phyloP scores from a whole-genome alignment of 1,284 basidiomycete species.

The Cryptococcus maquisensis region DNA sequence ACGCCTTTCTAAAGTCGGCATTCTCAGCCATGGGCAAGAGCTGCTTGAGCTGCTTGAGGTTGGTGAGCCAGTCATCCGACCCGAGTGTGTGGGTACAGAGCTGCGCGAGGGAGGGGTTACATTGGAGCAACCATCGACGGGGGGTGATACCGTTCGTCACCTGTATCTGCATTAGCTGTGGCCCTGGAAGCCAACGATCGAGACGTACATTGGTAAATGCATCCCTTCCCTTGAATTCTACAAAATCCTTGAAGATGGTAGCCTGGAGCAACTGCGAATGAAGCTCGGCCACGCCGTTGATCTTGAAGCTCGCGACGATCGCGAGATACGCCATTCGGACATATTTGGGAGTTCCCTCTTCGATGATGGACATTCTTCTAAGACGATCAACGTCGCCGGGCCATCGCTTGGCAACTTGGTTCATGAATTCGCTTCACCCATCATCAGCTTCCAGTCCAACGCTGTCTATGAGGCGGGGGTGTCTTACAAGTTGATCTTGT shows the following conservation, averaged over 20 bases:
- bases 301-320: conserved; percentile 64
- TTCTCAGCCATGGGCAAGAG: conserved; percentile 61
- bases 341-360: conserved; percentile 78
- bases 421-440: conserved; percentile 31
- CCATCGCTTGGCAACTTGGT: conserved; percentile 80
- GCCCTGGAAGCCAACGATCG: too few species aligned
- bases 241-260: conserved; percentile 86
- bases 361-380: conserved; percentile 80
- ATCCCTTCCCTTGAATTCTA: conserved; percentile 47
- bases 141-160: conserved; percentile 48
- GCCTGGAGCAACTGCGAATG: conserved; percentile 52
- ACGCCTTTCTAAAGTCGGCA: conserved; percentile 66
- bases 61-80: conserved; percentile 72
- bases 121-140: conserved; percentile 81
- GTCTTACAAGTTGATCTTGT: conserved; percentile 66
- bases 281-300: conserved; percentile 93
- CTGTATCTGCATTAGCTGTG: background rate
- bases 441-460: background rate
- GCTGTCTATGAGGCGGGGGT: background rate
- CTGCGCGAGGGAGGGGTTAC: conserved; percentile 76
- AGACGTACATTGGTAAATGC: conserved; percentile 46
- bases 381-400: conserved; percentile 74
- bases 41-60: conserved; percentile 40
- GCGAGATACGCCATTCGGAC: conserved; percentile 73
- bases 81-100: conserved; percentile 78